These are phyloP conservation scores for Staphylotrichum tortipilum DNA, from an alignment of 495 filamentous ascomycete genomes.

Conservation along the genomic window DNA sequence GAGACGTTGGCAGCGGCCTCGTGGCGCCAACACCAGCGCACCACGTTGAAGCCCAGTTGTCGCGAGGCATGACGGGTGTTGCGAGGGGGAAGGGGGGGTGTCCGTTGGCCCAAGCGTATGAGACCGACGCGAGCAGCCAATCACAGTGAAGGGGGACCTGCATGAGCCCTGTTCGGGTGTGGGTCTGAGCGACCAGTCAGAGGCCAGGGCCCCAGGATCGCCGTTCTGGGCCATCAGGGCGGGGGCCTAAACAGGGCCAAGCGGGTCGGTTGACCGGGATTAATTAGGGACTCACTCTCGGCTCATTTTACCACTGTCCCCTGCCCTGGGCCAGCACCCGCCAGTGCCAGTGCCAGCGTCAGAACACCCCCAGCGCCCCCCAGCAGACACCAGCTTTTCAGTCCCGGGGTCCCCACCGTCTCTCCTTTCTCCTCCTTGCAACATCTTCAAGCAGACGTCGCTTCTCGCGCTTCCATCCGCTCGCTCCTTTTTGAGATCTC, in stretches of 20 bases:
- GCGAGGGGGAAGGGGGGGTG: background rate
- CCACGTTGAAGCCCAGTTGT: background rate
- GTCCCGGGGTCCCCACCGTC: constrained; percentile 1
- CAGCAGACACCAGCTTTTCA: constrained; percentile 6
- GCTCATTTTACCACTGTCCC: constrained; percentile 18
- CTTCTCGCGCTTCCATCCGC: constrained; percentile 23
- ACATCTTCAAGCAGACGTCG: constrained; percentile 12
- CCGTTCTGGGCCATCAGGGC: constrained; percentile 6
- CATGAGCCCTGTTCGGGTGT: constrained; percentile 12
- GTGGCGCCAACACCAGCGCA: background rate
- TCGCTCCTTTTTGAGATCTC: constrained; percentile 30
- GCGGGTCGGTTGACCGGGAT: constrained; percentile 12
- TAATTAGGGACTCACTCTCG: constrained; percentile 9
- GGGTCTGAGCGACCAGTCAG: constrained; percentile 14
- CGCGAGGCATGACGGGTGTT: background rate
- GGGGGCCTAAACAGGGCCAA: constrained; percentile 1
- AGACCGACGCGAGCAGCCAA: constrained; percentile 17
- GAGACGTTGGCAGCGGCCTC: background rate
- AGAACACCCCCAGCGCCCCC: too few species aligned
- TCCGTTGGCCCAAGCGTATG: background rate
- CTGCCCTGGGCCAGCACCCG: too few species aligned
- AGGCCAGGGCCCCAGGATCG: constrained; percentile 7
- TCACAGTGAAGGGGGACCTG: constrained; percentile 18
- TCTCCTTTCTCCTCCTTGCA: constrained; percentile 12
- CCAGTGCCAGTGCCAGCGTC: too few species aligned